Percentiles rank a stretch among this genome's conserved stretches.
phyloP scores from a whole-genome alignment of 768 basidiomycete genomes.

The Tylopilus subfusipes region DNA sequence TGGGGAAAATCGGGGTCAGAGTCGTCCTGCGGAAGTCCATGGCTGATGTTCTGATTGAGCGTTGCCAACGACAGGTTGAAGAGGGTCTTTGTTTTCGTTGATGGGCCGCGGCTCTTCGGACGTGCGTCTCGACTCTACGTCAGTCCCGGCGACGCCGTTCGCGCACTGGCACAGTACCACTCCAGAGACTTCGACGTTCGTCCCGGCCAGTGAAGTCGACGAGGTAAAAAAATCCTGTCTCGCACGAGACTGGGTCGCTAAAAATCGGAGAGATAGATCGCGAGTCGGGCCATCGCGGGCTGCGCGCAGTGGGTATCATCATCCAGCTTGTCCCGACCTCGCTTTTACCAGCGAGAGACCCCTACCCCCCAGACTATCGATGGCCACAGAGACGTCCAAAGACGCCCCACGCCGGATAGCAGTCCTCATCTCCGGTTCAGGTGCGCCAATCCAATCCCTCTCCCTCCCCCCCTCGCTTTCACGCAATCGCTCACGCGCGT shows the following conservation, averaged over 20 bases:
- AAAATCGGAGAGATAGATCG: not conserved
- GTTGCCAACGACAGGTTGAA: not conserved
- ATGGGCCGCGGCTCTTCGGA: no score
- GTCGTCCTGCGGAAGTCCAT: not conserved
- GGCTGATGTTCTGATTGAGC: not conserved
- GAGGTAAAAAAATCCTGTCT: not conserved
- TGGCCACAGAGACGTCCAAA: not conserved
- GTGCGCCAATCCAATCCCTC: conserved; percentile 28
- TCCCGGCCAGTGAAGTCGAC: not conserved
- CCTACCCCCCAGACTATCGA: not conserved
- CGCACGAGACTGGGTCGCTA: conserved; percentile 2
- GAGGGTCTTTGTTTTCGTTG: no score
- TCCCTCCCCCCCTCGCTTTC: no score
- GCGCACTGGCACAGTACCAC: not conserved
- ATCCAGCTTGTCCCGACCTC: not conserved
- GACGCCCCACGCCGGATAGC: conserved; percentile 14
- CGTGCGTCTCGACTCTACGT: no score
- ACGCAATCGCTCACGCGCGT: not conserved
- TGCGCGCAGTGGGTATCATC: not conserved
- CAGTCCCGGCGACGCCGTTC: no score
- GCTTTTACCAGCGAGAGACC: not conserved
- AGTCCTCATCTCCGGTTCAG: conserved; percentile 64
- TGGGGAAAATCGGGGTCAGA: not conserved
- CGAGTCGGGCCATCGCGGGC: not conserved
- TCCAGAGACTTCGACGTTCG: not conserved